These are phyloP conservation scores for Kwoniella mangroviensis DNA, from an alignment of 768 basidiomycete genomes.

Conservation along the genomic window DNA sequence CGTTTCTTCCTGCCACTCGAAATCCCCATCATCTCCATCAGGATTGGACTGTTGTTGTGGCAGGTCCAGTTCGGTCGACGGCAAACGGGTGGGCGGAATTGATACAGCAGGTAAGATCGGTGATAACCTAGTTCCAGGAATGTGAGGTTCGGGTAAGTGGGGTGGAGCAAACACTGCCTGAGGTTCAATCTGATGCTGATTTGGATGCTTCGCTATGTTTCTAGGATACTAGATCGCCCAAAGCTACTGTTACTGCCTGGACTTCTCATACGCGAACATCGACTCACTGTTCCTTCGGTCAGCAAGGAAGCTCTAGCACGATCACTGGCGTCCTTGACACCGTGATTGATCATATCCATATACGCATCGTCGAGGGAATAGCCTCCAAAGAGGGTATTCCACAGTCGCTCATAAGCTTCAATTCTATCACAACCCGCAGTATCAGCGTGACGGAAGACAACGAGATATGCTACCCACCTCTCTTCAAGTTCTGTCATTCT, in stretches of 20 bases:
- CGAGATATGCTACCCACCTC: not conserved
- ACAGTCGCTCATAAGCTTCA: conserved; percentile 12
- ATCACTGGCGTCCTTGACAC: no score
- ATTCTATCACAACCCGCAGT: conserved; percentile 4
- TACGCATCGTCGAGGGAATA: conserved; percentile 4
- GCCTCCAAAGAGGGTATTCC: conserved; percentile 15
- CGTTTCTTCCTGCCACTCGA: conserved; percentile 13
- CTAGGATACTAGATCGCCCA: not conserved
- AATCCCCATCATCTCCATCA: conserved; percentile 7
- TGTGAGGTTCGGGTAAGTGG: not conserved
- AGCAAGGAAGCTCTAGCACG: no score
- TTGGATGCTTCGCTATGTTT: not conserved
- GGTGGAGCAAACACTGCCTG: not conserved
- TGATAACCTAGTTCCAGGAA: no score
- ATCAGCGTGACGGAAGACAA: not conserved
- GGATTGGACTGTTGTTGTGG: not conserved
- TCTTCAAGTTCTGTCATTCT: conserved; percentile 34
- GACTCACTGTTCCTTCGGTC: no score
- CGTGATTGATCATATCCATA: not conserved
- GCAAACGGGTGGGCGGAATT: conserved; percentile 8
- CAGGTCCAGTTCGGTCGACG: conserved; percentile 2
- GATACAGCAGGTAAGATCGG: conserved; percentile 2
- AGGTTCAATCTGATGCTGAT: not conserved
- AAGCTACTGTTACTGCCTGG: not conserved
- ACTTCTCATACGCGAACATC: no score